Conservation (phyloP, 164 flowering plant genomes). For the Macadamia integrifolia region DNA sequence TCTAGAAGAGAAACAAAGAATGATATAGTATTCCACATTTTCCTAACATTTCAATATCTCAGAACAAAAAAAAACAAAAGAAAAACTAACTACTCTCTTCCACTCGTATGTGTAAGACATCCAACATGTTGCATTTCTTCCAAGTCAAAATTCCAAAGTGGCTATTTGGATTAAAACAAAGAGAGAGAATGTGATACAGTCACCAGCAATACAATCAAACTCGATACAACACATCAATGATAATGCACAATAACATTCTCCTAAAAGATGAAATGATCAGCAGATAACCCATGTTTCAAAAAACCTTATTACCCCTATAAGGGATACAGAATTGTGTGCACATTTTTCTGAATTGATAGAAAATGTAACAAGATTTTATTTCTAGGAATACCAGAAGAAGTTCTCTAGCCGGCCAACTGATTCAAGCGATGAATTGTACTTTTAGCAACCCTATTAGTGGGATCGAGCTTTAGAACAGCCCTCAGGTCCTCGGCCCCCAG, state of each 20-base stretch:
- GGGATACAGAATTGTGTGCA: conserved; percentile 14
- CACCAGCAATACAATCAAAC: conserved; percentile 1
- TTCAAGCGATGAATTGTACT: conserved; percentile 85
- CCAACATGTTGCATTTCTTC: neutral
- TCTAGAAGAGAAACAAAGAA: neutral
- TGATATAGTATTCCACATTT: neutral
- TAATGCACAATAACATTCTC: neutral
- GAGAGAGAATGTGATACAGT: neutral
- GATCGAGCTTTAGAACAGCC: conserved; percentile 85
- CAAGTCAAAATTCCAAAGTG: neutral
- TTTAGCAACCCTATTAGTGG: conserved; percentile 85
- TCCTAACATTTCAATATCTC: no score
- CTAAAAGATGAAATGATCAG: neutral
- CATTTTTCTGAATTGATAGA: conserved; percentile 11
- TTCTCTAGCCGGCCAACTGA: conserved; percentile 60
- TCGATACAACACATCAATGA: conserved; percentile 11
- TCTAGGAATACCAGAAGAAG: neutral
- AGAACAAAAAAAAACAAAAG: no score
- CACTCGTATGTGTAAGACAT: neutral
- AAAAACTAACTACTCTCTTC: neutral
- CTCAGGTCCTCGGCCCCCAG: conserved; percentile 98
- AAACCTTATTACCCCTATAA: conserved; percentile 13
- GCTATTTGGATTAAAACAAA: no score
- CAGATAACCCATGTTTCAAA: conserved; percentile 3
- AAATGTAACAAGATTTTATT: conserved; percentile 5